Evolutionary conservation across 371 early-diverging fungal genomes (phyloP).

Genomic region (Conidiobolus incongruus): DNA sequence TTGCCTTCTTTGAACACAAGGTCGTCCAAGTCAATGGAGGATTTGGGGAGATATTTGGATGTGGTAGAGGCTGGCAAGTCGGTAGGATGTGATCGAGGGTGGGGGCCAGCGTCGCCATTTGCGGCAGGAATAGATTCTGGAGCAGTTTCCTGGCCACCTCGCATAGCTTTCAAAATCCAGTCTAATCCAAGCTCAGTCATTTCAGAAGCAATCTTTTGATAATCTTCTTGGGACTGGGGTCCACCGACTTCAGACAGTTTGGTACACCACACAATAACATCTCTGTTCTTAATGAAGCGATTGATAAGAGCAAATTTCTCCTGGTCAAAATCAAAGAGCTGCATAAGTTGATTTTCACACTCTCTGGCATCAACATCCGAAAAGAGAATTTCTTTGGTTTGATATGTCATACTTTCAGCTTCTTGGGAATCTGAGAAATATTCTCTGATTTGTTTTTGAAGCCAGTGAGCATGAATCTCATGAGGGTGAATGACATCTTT

Average conservation of each 20-base stretch:
- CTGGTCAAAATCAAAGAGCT: conserved; percentile 55
- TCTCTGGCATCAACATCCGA: conserved; percentile 44
- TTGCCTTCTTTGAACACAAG: conserved; percentile 77
- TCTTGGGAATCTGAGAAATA: conserved; percentile 64
- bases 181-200: conserved; percentile 39
- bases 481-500: conserved; percentile 30
- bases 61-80: conserved; percentile 11
- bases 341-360: conserved; percentile 86
- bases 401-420: conserved; percentile 65
- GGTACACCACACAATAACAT: conserved; percentile 79
- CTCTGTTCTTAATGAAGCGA: conserved; percentile 62
- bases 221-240: too few relatives aligned
- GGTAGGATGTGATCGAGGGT: conserved; percentile 7
- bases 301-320: conserved; percentile 86
- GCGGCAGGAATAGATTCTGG: conserved; percentile 33
- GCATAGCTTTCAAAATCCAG: conserved; percentile 48
- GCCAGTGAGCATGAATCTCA: conserved; percentile 91
- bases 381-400: conserved; percentile 49
- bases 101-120: conserved; percentile 8
- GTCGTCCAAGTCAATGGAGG: conserved; percentile 53
- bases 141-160: conserved; percentile 30
- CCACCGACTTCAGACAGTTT: conserved; percentile 52
- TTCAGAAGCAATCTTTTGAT: conserved; percentile 37
- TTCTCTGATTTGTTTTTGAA: conserved; percentile 67
- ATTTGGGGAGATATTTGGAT: conserved; percentile 26